A percentile compares a stretch with the other conserved stretches of the same genome.
phyloP scores from a whole-genome alignment of 2,329 filamentous ascomycete genomes.

The Neofusicoccum cordaticola region DNA sequence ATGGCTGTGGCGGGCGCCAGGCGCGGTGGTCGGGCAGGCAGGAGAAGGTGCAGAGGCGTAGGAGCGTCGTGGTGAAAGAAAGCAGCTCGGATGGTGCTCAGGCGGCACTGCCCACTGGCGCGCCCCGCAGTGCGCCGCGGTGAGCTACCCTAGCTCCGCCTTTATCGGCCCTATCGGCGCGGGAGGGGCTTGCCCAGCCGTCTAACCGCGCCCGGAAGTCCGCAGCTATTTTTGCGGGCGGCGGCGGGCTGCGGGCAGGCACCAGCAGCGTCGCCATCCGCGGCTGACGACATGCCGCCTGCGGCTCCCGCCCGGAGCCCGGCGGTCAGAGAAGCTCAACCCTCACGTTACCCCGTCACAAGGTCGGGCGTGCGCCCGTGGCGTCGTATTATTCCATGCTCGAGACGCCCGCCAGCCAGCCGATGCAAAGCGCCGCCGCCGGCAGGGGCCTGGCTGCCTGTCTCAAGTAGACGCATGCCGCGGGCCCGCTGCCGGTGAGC shows the following conservation, averaged over 20 bases:
- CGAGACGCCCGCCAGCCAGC: not conserved
- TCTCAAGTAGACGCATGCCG: not conserved
- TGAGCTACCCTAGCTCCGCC: slow-evolving; percentile 10
- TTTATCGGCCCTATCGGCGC: slow-evolving; percentile 11
- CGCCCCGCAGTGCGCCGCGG: slow-evolving; percentile 1
- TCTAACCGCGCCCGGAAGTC: not conserved
- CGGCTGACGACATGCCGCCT: not conserved
- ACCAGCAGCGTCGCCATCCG: not conserved
- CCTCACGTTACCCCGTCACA: slow-evolving; percentile 13
- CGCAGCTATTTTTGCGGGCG: not conserved
- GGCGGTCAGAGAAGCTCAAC: not conserved
- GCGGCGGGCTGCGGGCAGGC: not conserved
- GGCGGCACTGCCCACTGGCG: not conserved
- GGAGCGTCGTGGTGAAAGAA: slow-evolving; percentile 1
- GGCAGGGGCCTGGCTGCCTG: not conserved
- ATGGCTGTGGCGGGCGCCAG: not conserved
- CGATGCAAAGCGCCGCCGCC: slow-evolving; percentile 2
- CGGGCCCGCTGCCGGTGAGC: no score
- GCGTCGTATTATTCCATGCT: not conserved
- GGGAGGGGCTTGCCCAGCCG: slow-evolving; percentile 7
- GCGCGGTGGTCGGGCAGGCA: not conserved
- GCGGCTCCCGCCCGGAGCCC: not conserved
- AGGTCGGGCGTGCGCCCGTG: slow-evolving; percentile 1
- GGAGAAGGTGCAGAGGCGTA: not conserved
- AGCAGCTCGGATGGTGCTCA: not conserved